phyloP scores from a whole-genome alignment of 805 yeast genomes.

The Saturnispora ahearnii region DNA sequence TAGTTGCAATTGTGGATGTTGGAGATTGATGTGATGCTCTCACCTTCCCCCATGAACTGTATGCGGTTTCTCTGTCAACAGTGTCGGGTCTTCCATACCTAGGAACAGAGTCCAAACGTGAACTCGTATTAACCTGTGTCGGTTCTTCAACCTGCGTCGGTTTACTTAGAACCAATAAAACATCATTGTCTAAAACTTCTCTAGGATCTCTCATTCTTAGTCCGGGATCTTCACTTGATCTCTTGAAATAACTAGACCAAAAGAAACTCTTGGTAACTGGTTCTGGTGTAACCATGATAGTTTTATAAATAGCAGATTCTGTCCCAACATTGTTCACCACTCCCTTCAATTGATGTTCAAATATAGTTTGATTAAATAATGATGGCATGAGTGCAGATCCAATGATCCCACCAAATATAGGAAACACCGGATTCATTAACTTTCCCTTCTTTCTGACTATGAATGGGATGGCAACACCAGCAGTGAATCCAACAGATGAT shows the following conservation, averaged over 20 bases:
- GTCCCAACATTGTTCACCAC: constrained; percentile 22
- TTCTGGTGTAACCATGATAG: constrained; percentile 21
- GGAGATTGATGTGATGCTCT: constrained; percentile 8
- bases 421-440: constrained; percentile 33
- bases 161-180: background rate
- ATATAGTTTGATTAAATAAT: constrained; percentile 24
- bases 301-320: constrained; percentile 17
- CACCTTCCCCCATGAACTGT: constrained; percentile 22
- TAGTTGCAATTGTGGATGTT: background rate
- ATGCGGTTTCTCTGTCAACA: background rate
- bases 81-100: constrained; percentile 10
- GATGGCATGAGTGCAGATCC: constrained; percentile 29
- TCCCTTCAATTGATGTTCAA: constrained; percentile 25
- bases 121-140: background rate
- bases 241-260: constrained; percentile 46
- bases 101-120: background rate
- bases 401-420: constrained; percentile 34
- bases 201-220: constrained; percentile 50
- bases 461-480: constrained; percentile 37
- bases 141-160: background rate
- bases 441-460: constrained; percentile 28
- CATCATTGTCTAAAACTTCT: constrained; percentile 11
- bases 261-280: constrained; percentile 20
- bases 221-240: constrained; percentile 43
- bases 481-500: constrained; percentile 35